Evolutionary conservation across 1,139 yeast genomes (phyloP), one percentile per base, ranked within the genome.

Genomic region (Zygosaccharomyces sapae): DNA sequence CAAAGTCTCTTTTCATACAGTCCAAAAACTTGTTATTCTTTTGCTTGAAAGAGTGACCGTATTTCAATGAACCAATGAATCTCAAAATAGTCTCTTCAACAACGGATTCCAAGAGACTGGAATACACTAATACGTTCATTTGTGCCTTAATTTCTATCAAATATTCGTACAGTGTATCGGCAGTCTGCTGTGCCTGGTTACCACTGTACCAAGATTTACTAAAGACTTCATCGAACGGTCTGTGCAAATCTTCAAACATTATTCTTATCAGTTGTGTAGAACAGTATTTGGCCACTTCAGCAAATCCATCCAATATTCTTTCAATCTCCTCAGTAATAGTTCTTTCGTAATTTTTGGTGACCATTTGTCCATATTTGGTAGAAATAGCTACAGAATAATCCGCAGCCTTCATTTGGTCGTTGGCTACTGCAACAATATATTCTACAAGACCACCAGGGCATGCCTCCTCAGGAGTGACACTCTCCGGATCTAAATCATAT

Each of bases 351-450:
- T 73, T 77, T 44, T 80, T 74, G 41, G 86, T 83, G 10, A 87
- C 90, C 59, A 82, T 74, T 2, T 76, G 78, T 27, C 79, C 74
- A 62, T 85, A 82, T 47, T 76, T 79, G 12, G 81, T 79, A 19
- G 84, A 74, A 46, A 88, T 81, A 38, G 85, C 86, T 51, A 86
- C 95, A 25, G 86, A 80, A 52, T 86, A 78, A 54, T 86, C 82
- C 20, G 92, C 95, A 19, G 90, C 86, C 56, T 86, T 81, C 68
- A 88, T 85, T 65, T 88, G 96, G 65, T 86, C 94, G 51, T 89
- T 89, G 2, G 94, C 94, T 30, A 87, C 74, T 0, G 96, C 96
- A 24, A 86, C 77, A 48, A 86, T 70, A 64, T 89, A 89, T 60
- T 89, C 96, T 37, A 85, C 74, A 39, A 88, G 71, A 1, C 96